phyloP scores from a whole-genome alignment of 306 rosid genomes.

The Albizia julibrissin region DNA sequence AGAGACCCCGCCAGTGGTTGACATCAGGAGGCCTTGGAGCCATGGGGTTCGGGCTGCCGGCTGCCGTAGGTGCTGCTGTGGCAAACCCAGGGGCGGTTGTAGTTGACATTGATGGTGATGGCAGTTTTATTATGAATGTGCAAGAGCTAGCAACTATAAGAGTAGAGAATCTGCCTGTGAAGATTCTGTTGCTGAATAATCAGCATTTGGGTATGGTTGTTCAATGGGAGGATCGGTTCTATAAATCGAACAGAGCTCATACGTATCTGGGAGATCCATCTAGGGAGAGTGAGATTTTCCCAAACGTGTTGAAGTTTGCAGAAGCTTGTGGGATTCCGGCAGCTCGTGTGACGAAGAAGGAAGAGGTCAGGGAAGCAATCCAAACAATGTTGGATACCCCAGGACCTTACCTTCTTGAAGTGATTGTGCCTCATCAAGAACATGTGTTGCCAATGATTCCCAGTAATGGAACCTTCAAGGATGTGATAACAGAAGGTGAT shows the following conservation, averaged over 20 bases:
- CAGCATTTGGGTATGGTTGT: constrained; percentile 97
- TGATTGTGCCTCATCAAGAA: constrained; percentile 91
- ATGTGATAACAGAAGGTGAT: constrained; percentile 86
- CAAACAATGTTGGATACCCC: constrained; percentile 83
- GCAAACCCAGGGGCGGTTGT: constrained; percentile 66
- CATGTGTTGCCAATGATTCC: constrained; percentile 97
- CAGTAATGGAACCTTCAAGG: constrained; percentile 85
- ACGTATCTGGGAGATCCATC: constrained; percentile 80
- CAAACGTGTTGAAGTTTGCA: constrained; percentile 82
- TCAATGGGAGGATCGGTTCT: constrained; percentile 96
- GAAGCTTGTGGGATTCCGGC: constrained; percentile 84
- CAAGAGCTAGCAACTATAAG: constrained; percentile 78
- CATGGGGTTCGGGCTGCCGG: constrained; percentile 95
- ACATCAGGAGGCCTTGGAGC: constrained; percentile 90
- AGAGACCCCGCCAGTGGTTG: constrained; percentile 84
- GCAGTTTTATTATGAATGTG: constrained; percentile 88
- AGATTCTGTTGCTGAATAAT: constrained; percentile 76
- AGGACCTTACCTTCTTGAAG: constrained; percentile 90
- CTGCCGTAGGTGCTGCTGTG: constrained; percentile 88
- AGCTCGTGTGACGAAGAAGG: constrained; percentile 64
- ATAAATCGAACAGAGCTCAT: constrained; percentile 81
- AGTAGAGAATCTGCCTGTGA: constrained; percentile 82
- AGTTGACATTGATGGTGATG: constrained; percentile 91
- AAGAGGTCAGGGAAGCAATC: constrained; percentile 66
- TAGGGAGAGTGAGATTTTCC: constrained; percentile 64